These are phyloP conservation scores for Flaveria trinervia DNA, from an alignment of 129 eudicot genomes.

Conservation along the genomic window DNA sequence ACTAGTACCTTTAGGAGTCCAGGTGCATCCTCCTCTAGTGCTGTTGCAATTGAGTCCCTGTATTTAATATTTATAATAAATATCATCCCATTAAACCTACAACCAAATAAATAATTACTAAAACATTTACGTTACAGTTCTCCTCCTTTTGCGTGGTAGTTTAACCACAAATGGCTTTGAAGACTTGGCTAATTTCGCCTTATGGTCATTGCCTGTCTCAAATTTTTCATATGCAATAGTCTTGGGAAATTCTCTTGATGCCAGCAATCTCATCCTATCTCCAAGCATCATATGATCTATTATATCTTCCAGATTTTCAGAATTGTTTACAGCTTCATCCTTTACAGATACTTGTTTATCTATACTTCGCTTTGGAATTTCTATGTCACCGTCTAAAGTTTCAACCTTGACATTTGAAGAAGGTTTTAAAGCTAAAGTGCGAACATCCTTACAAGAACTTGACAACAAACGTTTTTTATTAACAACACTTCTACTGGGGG, in stretches of 20 bases:
- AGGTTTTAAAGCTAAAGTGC: conserved; percentile 23
- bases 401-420: conserved; percentile 53
- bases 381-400: conserved; percentile 41
- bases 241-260: conserved; percentile 38
- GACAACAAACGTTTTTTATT: conserved; percentile 29
- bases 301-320: conserved; percentile 48
- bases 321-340: conserved; percentile 38
- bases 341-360: conserved; percentile 37
- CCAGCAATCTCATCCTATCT: conserved; percentile 61
- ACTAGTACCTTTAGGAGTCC: conserved; percentile 78
- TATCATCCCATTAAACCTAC: background rate
- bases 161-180: conserved; percentile 44
- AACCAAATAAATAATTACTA: background rate
- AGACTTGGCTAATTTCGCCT: conserved; percentile 40
- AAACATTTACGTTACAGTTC: conserved; percentile 76
- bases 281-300: conserved; percentile 73
- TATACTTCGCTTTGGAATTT: conserved; percentile 21
- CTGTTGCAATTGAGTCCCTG: conserved; percentile 87
- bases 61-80: conserved; percentile 22
- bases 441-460: conserved; percentile 20
- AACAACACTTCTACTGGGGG: conserved; percentile 14
- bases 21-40: conserved; percentile 99
- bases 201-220: conserved; percentile 37
- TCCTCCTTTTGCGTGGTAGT: conserved; percentile 67
- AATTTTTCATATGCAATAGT: conserved; percentile 15